Conservation (phyloP, 768 basidiomycete genomes). For the Gyrodon lividus region DNA sequence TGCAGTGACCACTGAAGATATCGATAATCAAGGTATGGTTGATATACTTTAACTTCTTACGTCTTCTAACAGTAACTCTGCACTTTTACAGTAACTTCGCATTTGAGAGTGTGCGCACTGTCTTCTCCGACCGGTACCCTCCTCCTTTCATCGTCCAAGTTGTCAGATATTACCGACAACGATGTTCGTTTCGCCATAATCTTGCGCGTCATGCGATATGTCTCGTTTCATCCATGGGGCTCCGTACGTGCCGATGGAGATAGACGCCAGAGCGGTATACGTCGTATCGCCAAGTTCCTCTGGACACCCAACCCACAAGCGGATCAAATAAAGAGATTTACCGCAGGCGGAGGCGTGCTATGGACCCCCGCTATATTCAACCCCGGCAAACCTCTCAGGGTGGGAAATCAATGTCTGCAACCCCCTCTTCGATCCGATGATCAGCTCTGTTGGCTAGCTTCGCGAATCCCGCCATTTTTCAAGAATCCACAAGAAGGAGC, state of each 20-base stretch:
- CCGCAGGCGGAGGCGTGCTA: slow-evolving; percentile 59
- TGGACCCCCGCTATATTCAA: slow-evolving; percentile 55
- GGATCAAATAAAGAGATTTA: slow-evolving; percentile 36
- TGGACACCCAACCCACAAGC: slow-evolving; percentile 40
- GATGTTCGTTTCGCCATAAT: slow-evolving; percentile 42
- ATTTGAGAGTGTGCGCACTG: slow-evolving; percentile 35
- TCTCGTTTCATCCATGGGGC: slow-evolving; percentile 79
- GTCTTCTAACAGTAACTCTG: slow-evolving; percentile 5
- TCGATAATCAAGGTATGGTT: slow-evolving; percentile 46
- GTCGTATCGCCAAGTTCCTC: slow-evolving; percentile 47
- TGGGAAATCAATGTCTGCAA: slow-evolving; percentile 18
- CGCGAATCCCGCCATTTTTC: slow-evolving; percentile 50
- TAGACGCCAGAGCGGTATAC: slow-evolving; percentile 46
- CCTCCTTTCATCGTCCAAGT: slow-evolving; percentile 39
- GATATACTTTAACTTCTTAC: neutral
- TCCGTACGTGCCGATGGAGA: slow-evolving; percentile 58
- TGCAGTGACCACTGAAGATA: slow-evolving; percentile 34
- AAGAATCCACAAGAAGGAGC: slow-evolving; percentile 29
- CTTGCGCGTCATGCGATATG: slow-evolving; percentile 61
- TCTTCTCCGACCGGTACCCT: slow-evolving; percentile 52
- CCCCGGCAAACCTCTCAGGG: slow-evolving; percentile 16
- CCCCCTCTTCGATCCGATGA: slow-evolving; percentile 17
- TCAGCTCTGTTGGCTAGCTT: slow-evolving; percentile 58
- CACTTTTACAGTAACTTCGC: slow-evolving; percentile 45
- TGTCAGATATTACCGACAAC: slow-evolving; percentile 36